Percentiles rank a stretch among this genome's conserved stretches.
These are phyloP conservation scores for Amaranthus hypochondriacus DNA, from an alignment of 148 eudicot genomes.

Conservation along the genomic window DNA sequence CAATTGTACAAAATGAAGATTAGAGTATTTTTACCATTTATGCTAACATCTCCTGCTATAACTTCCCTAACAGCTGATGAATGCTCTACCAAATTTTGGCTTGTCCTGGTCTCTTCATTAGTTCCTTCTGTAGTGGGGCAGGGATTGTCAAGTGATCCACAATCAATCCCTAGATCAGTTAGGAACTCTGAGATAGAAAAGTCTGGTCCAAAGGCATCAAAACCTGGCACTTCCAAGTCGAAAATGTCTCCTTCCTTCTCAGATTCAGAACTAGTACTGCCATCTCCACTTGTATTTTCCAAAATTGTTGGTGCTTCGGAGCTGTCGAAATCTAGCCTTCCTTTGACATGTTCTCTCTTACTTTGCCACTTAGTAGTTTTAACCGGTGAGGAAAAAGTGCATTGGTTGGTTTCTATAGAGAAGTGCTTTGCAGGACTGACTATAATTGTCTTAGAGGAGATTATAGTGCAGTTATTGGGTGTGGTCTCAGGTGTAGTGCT, in stretches of 20 bases:
- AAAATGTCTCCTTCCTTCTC: conserved; percentile 53
- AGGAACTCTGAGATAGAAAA: conserved; percentile 56
- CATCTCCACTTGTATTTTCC: conserved; percentile 36
- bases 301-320: conserved; percentile 38
- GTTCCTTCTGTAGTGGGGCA: conserved; percentile 31
- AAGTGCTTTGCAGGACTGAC: conserved; percentile 70
- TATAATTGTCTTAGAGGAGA: conserved; percentile 66
- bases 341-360: conserved; percentile 70
- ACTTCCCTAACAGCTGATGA: conserved; percentile 43
- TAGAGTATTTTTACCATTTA: conserved; percentile 30
- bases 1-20: background rate
- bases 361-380: conserved; percentile 45
- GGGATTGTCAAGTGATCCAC: conserved; percentile 31
- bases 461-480: conserved; percentile 61
- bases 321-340: conserved; percentile 79
- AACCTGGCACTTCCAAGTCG: conserved; percentile 62
- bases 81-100: conserved; percentile 38
- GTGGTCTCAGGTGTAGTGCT: conserved; percentile 39
- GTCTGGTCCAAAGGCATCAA: conserved; percentile 56
- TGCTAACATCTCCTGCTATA: conserved; percentile 38
- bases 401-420: conserved; percentile 61
- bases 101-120: conserved; percentile 27
- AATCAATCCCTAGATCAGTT: conserved; percentile 56
- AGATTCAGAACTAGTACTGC: conserved; percentile 41
- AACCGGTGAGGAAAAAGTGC: conserved; percentile 59